A percentile compares a stretch with the other conserved stretches of the same genome.
phyloP scores from a whole-genome alignment of 208 protist species.

The Perkinsela sp. region DNA sequence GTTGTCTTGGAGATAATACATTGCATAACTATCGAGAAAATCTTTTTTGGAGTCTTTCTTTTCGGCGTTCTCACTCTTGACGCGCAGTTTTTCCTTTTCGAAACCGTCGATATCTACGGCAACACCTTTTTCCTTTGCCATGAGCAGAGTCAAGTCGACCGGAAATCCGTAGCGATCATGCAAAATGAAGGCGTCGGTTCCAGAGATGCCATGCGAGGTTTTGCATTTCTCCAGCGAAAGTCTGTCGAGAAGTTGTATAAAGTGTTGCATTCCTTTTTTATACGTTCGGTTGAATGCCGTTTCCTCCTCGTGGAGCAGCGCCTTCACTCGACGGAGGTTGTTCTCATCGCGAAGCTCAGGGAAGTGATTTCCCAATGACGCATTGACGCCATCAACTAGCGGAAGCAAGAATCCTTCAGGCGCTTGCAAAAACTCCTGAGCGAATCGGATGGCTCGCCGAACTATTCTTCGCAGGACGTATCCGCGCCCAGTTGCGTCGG shows the following conservation, averaged over 20 bases:
- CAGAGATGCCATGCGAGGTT: slow-evolving; percentile 32
- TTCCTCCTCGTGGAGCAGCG: slow-evolving; percentile 80
- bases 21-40: slow-evolving; percentile 41
- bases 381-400: slow-evolving; percentile 65
- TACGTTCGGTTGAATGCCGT: slow-evolving; percentile 77
- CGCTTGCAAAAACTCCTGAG: slow-evolving; percentile 70
- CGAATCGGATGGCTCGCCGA: slow-evolving; percentile 82
- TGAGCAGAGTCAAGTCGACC: slow-evolving; percentile 82
- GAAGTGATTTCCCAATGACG: slow-evolving; percentile 68
- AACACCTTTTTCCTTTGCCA: slow-evolving; percentile 77
- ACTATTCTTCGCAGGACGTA: slow-evolving; percentile 92
- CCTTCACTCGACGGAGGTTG: slow-evolving; percentile 45
- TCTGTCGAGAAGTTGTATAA: slow-evolving; percentile 40
- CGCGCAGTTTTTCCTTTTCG: slow-evolving; percentile 21
- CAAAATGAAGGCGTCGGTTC: slow-evolving; percentile 62
- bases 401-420: slow-evolving; percentile 70
- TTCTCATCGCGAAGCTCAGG: slow-evolving; percentile 54
- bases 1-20: slow-evolving; percentile 36
- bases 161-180: slow-evolving; percentile 91
- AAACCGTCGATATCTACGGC: slow-evolving; percentile 51
- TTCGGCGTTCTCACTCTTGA: not conserved
- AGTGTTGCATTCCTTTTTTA: slow-evolving; percentile 70
- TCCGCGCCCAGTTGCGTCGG: slow-evolving; percentile 67
- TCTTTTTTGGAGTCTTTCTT: slow-evolving; percentile 9
- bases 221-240: slow-evolving; percentile 9